phyloP scores from a whole-genome alignment of 2,329 filamentous ascomycete genomes.

The Fusarium sp. region DNA sequence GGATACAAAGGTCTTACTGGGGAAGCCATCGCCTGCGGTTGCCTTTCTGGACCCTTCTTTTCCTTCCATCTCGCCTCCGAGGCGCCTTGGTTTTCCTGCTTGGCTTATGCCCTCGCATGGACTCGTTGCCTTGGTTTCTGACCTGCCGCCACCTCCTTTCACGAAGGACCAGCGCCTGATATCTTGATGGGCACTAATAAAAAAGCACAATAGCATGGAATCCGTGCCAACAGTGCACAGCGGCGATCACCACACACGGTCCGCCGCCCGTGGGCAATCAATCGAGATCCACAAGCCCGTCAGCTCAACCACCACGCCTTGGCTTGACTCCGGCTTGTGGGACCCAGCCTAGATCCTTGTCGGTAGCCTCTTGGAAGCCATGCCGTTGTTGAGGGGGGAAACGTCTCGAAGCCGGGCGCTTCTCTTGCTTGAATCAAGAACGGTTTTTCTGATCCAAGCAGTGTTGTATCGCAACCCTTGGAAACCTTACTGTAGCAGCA shows the following conservation, averaged over 20 bases:
- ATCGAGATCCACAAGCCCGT: slow-evolving; percentile 44
- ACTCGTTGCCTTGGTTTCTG: slow-evolving; percentile 15
- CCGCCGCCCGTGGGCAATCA: slow-evolving; percentile 39
- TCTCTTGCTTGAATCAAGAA: slow-evolving; percentile 13
- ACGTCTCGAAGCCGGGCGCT: not conserved
- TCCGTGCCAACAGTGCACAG: slow-evolving; percentile 31
- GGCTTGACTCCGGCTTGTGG: slow-evolving; percentile 42
- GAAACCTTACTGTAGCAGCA: slow-evolving; percentile 18
- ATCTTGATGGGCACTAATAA: slow-evolving; percentile 11
- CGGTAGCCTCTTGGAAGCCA: slow-evolving; percentile 23
- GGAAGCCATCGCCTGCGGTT: slow-evolving; percentile 10
- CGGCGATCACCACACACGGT: slow-evolving; percentile 43
- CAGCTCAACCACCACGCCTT: slow-evolving; percentile 35
- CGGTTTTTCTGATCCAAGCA: slow-evolving; percentile 16
- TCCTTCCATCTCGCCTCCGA: slow-evolving; percentile 10
- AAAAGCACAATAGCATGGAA: slow-evolving; percentile 11
- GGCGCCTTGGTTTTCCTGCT: slow-evolving; percentile 26
- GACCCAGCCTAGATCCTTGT: slow-evolving; percentile 37
- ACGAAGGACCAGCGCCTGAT: slow-evolving; percentile 7
- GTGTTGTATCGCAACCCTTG: slow-evolving; percentile 31
- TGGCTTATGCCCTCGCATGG: not conserved
- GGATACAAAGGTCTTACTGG: not conserved
- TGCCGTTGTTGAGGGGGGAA: slow-evolving; percentile 17
- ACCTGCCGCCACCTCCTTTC: slow-evolving; percentile 26
- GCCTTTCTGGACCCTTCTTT: slow-evolving; percentile 14